phyloP scores from a whole-genome alignment of 805 yeast species.

The Komagataella pseudopastoris region DNA sequence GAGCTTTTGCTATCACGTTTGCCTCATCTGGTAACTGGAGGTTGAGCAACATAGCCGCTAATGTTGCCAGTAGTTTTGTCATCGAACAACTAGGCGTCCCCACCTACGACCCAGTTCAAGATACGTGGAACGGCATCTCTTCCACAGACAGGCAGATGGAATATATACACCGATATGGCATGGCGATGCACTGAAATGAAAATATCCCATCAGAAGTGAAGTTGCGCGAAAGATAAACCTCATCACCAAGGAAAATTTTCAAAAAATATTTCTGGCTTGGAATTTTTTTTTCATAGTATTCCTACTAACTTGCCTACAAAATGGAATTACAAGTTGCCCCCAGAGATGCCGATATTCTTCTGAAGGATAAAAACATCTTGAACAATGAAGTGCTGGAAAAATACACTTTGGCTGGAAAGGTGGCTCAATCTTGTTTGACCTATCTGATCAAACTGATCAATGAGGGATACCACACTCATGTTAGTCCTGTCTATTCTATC shows the following conservation, averaged over 20 bases:
- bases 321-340: neutral
- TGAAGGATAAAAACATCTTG: constrained; percentile 61
- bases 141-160: constrained; percentile 3
- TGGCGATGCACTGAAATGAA: neutral
- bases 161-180: neutral
- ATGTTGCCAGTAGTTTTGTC: constrained; percentile 67
- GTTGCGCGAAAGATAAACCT: neutral
- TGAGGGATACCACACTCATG: constrained; percentile 53
- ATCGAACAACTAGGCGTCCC: constrained; percentile 79
- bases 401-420: constrained; percentile 81
- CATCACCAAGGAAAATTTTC: neutral
- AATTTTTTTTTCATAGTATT: neutral
- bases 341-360: constrained; percentile 50
- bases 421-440: constrained; percentile 68
- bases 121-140: constrained; percentile 45
- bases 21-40: constrained; percentile 30
- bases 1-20: constrained; percentile 62
- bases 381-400: constrained; percentile 54
- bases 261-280: neutral
- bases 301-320: neutral
- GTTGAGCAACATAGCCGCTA: constrained; percentile 53
- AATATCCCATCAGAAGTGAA: neutral
- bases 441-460: constrained; percentile 57
- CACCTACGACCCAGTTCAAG: constrained; percentile 11
- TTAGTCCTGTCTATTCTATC: constrained; percentile 31